These are phyloP conservation scores for Nakaseomyces nivariensis DNA, from an alignment of 1,139 yeast genomes.

Conservation along the genomic window DNA sequence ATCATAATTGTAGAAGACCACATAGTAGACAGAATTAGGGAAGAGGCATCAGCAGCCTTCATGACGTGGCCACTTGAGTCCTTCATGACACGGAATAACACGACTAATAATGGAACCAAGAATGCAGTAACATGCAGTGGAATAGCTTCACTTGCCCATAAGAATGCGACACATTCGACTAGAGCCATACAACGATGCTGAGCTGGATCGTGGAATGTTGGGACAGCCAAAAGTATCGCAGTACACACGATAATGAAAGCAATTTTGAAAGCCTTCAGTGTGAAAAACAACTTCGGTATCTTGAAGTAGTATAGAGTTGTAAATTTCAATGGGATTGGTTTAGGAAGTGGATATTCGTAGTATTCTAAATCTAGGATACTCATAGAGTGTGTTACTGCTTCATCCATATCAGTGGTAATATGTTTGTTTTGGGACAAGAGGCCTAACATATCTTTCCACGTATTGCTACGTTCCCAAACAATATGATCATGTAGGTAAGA, in stretches of 20 bases:
- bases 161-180: constrained; percentile 55
- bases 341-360: constrained; percentile 25
- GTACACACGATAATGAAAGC: constrained; percentile 38
- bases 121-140: constrained; percentile 62
- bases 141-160: constrained; percentile 68
- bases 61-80: constrained; percentile 44
- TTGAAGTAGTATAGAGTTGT: constrained; percentile 27
- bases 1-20: constrained; percentile 69
- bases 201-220: constrained; percentile 49
- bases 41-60: constrained; percentile 46
- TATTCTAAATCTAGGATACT: constrained; percentile 25
- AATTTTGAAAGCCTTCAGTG: constrained; percentile 36
- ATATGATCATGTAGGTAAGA: constrained; percentile 60
- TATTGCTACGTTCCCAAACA: constrained; percentile 66
- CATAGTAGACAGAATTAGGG: constrained; percentile 49
- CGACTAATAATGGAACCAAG: constrained; percentile 48
- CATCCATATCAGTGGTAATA: constrained; percentile 20
- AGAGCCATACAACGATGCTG: constrained; percentile 62
- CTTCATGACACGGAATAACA: constrained; percentile 47
- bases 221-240: constrained; percentile 39
- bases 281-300: constrained; percentile 33
- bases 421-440: constrained; percentile 39
- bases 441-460: constrained; percentile 65
- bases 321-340: constrained; percentile 33
- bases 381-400: constrained; percentile 10